Conservation (phyloP, 1,139 yeast genomes). For the Zygoascus hellenicus region DNA sequence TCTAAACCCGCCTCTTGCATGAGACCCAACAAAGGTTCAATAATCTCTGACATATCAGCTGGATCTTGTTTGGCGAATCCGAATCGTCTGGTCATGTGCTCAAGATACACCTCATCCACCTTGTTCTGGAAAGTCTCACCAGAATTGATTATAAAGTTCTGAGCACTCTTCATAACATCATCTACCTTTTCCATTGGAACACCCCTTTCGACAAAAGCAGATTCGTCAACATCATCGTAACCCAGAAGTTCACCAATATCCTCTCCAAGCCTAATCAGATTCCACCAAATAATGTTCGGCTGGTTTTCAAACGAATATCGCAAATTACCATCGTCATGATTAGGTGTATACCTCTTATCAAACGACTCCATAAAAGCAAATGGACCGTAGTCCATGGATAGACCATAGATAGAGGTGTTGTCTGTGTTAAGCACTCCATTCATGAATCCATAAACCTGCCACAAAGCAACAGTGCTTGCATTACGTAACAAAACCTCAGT, state of each 20-base stretch:
- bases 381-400: constrained; percentile 92
- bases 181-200: constrained; percentile 46
- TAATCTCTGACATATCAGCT: constrained; percentile 37
- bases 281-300: constrained; percentile 93
- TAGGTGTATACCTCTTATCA: constrained; percentile 78
- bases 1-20: constrained; percentile 62
- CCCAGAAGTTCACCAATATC: constrained; percentile 59
- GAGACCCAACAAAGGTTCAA: constrained; percentile 55
- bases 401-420: constrained; percentile 80
- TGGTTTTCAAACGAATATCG: constrained; percentile 78
- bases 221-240: constrained; percentile 40
- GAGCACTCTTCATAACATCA: constrained; percentile 54
- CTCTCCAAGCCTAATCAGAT: constrained; percentile 79
- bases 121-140: constrained; percentile 61
- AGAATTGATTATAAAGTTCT: constrained; percentile 54
- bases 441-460: constrained; percentile 89
- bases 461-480: constrained; percentile 71
- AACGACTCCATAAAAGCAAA: constrained; percentile 84
- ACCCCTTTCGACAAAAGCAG: constrained; percentile 29
- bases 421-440: constrained; percentile 95
- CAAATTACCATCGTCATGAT: constrained; percentile 70
- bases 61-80: constrained; percentile 53
- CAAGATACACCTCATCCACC: constrained; percentile 55
- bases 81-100: constrained; percentile 57
- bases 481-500: constrained; percentile 65